These are phyloP conservation scores for Colletotrichum neosansevieriae DNA, from an alignment of 2,329 filamentous ascomycete species.

Conservation along the genomic window DNA sequence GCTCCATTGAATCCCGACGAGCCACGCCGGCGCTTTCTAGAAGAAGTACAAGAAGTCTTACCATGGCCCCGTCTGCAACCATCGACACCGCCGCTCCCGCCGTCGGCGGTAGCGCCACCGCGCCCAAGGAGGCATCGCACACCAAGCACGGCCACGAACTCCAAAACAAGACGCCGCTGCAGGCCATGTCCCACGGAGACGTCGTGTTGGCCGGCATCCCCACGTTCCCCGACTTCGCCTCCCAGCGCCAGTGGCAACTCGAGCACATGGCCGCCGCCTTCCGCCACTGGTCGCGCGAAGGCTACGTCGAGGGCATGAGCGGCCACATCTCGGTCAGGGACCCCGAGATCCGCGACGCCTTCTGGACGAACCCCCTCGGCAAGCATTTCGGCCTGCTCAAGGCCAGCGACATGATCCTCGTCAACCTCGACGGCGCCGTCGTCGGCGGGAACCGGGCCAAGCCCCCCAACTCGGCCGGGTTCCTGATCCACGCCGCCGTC, in stretches of 20 bases:
- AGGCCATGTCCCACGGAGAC: constrained; percentile 52
- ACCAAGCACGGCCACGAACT: constrained; percentile 40
- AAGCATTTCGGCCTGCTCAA: constrained; percentile 75
- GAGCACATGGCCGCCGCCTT: constrained; percentile 76
- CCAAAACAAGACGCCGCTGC: constrained; percentile 47
- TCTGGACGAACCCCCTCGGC: constrained; percentile 78
- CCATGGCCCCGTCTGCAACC: constrained; percentile 50
- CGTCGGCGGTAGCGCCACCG: constrained; percentile 21
- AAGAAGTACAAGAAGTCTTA: background rate
- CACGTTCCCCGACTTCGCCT: constrained; percentile 47
- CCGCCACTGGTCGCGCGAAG: constrained; percentile 74
- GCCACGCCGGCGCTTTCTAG: background rate
- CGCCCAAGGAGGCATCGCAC: constrained; percentile 41
- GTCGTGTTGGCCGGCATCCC: constrained; percentile 49
- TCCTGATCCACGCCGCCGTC: constrained; percentile 76
- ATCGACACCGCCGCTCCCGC: constrained; percentile 41
- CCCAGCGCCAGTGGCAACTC: constrained; percentile 64
- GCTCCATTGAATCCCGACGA: background rate
- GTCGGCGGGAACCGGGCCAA: constrained; percentile 70
- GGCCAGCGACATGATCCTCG: constrained; percentile 75
- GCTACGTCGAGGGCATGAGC: constrained; percentile 76
- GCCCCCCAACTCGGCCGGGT: constrained; percentile 76
- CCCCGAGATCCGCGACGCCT: constrained; percentile 68
- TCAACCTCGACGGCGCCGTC: constrained; percentile 70
- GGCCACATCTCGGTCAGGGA: constrained; percentile 77